phyloP scores from a whole-genome alignment of 2,329 filamentous ascomycete species.

The Fusarium albosuccineum region DNA sequence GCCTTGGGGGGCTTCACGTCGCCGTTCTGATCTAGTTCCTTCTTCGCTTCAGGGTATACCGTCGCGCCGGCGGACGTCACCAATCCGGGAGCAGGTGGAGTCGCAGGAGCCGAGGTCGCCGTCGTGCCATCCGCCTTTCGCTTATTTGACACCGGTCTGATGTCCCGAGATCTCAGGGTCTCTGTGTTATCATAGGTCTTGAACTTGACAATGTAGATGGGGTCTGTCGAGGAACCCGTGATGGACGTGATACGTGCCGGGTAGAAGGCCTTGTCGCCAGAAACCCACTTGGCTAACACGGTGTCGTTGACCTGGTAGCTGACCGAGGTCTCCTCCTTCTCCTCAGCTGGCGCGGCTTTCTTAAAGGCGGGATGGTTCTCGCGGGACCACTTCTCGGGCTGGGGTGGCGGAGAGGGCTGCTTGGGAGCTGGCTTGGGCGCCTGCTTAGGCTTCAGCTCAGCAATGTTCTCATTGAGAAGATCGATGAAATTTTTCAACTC shows the following conservation, averaged over 20 bases:
- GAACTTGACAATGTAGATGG: constrained; percentile 95
- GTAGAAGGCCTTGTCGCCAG: constrained; percentile 91
- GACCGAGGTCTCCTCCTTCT: constrained; percentile 63
- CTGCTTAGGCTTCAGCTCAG: constrained; percentile 75
- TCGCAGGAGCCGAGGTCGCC: constrained; percentile 57
- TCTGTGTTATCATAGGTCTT: constrained; percentile 90
- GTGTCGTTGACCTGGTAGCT: constrained; percentile 89
- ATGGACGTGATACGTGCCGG: constrained; percentile 93
- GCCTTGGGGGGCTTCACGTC: constrained; percentile 79
- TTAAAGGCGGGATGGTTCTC: constrained; percentile 85
- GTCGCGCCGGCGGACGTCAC: constrained; percentile 70
- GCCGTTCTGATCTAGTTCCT: constrained; percentile 73
- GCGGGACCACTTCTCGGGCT: constrained; percentile 80
- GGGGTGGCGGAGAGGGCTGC: constrained; percentile 62
- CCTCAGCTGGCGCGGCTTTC: constrained; percentile 63
- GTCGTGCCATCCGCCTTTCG: constrained; percentile 86
- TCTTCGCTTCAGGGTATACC: constrained; percentile 72
- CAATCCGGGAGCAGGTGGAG: constrained; percentile 54
- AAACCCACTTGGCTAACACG: constrained; percentile 90
- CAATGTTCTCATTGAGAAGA: constrained; percentile 83
- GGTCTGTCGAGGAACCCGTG: constrained; percentile 89
- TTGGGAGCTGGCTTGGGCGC: constrained; percentile 60
- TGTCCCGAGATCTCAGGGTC: constrained; percentile 84
- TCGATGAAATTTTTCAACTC: constrained; percentile 87
- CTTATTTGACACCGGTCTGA: constrained; percentile 84